Conservation (phyloP, 345 rosid genomes). For the Luvunga scandens region DNA sequence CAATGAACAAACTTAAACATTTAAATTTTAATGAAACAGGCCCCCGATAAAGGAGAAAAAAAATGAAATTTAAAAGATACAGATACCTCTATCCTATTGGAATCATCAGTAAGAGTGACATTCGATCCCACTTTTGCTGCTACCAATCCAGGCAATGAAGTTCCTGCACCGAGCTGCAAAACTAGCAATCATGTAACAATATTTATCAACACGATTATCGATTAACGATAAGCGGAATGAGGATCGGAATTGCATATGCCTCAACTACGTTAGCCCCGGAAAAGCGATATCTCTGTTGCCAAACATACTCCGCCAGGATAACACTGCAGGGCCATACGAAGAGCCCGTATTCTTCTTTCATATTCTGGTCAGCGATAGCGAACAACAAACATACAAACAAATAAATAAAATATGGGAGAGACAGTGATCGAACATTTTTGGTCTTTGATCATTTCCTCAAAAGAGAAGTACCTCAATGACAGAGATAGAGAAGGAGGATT, state of each 20-base stretch:
- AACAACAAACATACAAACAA: neutral
- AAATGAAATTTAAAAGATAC: neutral
- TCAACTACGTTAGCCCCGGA: conserved; percentile 53
- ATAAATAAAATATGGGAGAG: neutral
- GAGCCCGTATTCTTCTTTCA: conserved; percentile 87
- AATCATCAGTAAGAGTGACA: conserved; percentile 73
- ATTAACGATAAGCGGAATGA: neutral
- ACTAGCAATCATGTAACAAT: neutral
- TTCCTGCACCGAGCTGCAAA: conserved; percentile 82
- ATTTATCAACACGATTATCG: neutral
- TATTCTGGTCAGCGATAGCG: conserved; percentile 39
- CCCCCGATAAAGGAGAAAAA: neutral
- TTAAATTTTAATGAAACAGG: neutral
- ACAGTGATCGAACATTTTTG: neutral
- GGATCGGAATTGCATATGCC: conserved; percentile 31
- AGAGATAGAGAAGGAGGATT: conserved; percentile 48
- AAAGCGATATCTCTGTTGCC: conserved; percentile 79
- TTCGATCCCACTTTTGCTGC: conserved; percentile 80
- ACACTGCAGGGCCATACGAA: conserved; percentile 91
- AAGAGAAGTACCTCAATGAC: conserved; percentile 56
- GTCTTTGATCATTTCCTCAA: neutral
- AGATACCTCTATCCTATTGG: conserved; percentile 54
- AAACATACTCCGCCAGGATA: conserved; percentile 83
- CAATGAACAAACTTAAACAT: neutral
- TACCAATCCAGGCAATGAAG: conserved; percentile 68